Percentiles rank a stretch among this genome's conserved stretches.
Conservation (phyloP, 306 rosid genomes). For the Dryas drummondii region DNA sequence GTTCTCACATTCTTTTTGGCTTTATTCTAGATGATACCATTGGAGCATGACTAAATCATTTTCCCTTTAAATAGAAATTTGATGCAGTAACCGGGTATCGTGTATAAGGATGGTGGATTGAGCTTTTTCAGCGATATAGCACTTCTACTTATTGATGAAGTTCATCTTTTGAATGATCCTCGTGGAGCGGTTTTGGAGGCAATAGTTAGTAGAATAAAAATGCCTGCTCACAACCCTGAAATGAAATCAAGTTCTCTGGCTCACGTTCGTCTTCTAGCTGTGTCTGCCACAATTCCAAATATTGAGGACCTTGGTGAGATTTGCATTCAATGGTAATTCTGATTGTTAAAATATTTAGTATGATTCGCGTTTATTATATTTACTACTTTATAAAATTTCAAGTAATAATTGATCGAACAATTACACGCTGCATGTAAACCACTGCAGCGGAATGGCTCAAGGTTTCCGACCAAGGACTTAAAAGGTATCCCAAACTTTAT, state of each 20-base stretch:
- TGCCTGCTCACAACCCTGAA: slow-evolving; percentile 72
- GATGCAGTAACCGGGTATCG: slow-evolving; percentile 91
- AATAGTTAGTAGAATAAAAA: slow-evolving; percentile 87
- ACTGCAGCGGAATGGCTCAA: slow-evolving; percentile 87
- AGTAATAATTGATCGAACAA: slow-evolving; percentile 24
- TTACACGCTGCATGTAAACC: slow-evolving; percentile 27
- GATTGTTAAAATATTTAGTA: neutral
- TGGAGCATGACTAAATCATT: slow-evolving; percentile 30
- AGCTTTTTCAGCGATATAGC: slow-evolving; percentile 92
- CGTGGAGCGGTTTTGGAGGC: slow-evolving; percentile 98
- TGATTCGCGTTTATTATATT: neutral
- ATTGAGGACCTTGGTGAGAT: too few relatives aligned
- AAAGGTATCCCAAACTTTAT: slow-evolving; percentile 53
- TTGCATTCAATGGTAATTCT: neutral
- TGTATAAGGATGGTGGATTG: slow-evolving; percentile 74
- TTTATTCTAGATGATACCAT: slow-evolving; percentile 23
- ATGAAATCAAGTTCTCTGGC: slow-evolving; percentile 71
- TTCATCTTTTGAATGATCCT: slow-evolving; percentile 91
- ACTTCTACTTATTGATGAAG: slow-evolving; percentile 92
- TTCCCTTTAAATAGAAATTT: slow-evolving; percentile 59
- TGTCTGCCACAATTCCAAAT: too few relatives aligned
- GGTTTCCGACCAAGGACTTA: slow-evolving; percentile 80
- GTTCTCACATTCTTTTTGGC: slow-evolving; percentile 15
- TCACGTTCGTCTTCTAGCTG: slow-evolving; percentile 72
- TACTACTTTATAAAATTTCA: slow-evolving; percentile 17